Evolutionary conservation across 768 basidiomycete species (phyloP).

Genomic region (Suillus alpinus): DNA sequence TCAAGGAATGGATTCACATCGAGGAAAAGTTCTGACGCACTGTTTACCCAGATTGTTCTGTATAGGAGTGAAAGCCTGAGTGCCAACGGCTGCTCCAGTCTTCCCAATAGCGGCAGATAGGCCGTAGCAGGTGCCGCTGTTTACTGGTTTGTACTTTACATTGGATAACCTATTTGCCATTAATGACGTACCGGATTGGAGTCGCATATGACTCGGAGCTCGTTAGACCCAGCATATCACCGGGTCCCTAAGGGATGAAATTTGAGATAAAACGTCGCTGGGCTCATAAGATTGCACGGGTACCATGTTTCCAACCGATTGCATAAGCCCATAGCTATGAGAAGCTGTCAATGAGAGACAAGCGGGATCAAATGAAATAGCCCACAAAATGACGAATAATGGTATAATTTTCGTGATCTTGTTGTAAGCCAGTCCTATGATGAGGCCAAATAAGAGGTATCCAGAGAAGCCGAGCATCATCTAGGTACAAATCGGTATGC

Average conservation of each 20-base stretch:
- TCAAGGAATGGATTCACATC: not conserved
- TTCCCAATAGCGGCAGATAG: constrained; percentile 68
- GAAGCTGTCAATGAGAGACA: constrained; percentile 3
- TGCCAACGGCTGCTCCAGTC: constrained; percentile 69
- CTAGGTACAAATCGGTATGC: constrained; percentile 27
- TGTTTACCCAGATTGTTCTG: constrained; percentile 64
- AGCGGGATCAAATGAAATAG: constrained; percentile 1
- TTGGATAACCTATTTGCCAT: not conserved
- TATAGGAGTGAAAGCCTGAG: constrained; percentile 69
- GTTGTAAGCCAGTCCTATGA: constrained; percentile 59
- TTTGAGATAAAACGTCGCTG: constrained; percentile 9
- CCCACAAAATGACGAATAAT: constrained; percentile 67
- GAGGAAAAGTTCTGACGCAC: constrained; percentile 28
- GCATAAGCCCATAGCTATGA: constrained; percentile 66
- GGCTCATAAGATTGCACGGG: constrained; percentile 8
- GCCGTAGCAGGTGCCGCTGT: constrained; percentile 67
- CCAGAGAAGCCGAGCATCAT: constrained; percentile 70
- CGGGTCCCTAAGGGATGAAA: constrained; percentile 50
- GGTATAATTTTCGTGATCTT: constrained; percentile 60
- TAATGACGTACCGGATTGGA: constrained; percentile 46
- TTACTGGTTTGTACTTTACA: constrained; percentile 1
- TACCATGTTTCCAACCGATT: constrained; percentile 67
- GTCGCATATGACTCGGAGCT: constrained; percentile 70
- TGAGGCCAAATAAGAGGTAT: constrained; percentile 62
- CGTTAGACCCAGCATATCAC: constrained; percentile 67